phyloP scores from a whole-genome alignment of 2,329 filamentous ascomycete species.

The Elsinoe batatas region DNA sequence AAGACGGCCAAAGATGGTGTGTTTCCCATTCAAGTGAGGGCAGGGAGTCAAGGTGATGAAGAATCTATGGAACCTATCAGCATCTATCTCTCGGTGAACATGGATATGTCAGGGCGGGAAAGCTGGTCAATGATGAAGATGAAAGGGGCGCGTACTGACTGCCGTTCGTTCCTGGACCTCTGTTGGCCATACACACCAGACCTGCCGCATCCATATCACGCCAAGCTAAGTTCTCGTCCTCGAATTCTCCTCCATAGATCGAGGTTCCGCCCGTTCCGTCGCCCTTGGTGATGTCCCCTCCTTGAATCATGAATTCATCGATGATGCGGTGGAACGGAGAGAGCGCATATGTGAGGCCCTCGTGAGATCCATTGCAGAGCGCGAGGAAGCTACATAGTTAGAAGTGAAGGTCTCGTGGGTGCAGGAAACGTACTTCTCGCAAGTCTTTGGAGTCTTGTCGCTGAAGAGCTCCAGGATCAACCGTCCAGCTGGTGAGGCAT shows the following conservation, averaged over 20 bases:
- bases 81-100: neutral
- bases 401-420: neutral
- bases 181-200: conserved; percentile 33
- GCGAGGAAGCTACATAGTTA: conserved; percentile 32
- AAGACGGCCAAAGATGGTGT: conserved; percentile 33
- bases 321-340: conserved; percentile 34
- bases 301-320: conserved; percentile 37
- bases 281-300: conserved; percentile 33
- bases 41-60: conserved; percentile 34
- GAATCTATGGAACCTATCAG: conserved; percentile 22
- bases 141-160: conserved; percentile 26
- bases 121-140: neutral
- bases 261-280: conserved; percentile 33
- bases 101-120: neutral
- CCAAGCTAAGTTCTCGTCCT: conserved; percentile 35
- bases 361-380: conserved; percentile 33
- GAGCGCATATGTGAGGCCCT: conserved; percentile 29
- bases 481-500: conserved; percentile 32
- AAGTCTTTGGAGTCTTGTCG: conserved; percentile 37
- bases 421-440: conserved; percentile 33
- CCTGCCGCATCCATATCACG: conserved; percentile 32
- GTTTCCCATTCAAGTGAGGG: conserved; percentile 32
- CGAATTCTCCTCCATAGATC: conserved; percentile 33
- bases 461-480: conserved; percentile 37
- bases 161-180: conserved; percentile 33